Conservation (phyloP, 139 green algal species). For the Chlorella ohadii region DNA sequence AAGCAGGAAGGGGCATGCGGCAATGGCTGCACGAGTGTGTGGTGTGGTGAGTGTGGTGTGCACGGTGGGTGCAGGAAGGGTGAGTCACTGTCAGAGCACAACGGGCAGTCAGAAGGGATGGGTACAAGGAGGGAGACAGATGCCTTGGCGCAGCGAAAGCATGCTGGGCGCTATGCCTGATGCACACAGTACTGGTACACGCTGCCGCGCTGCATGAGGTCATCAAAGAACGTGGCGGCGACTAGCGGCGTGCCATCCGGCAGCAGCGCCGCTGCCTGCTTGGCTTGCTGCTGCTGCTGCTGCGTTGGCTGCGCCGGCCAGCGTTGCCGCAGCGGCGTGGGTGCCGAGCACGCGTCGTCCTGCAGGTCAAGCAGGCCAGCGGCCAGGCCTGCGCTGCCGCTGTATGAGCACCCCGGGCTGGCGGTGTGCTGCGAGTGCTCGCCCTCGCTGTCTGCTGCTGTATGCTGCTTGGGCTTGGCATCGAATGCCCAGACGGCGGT, state of each 20-base stretch:
- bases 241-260: neutral
- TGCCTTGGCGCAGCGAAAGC: too few relatives aligned
- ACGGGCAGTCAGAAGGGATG: neutral
- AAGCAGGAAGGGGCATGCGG: too few relatives aligned
- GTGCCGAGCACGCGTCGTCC: slow-evolving; percentile 8
- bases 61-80: neutral
- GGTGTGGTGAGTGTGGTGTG: too few relatives aligned
- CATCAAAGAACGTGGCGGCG: neutral
- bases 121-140: neutral
- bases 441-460: neutral
- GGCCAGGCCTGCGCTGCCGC: neutral
- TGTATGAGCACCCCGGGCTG: slow-evolving; percentile 22
- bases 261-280: too few relatives aligned
- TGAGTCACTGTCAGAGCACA: neutral
- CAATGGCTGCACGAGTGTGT: too few relatives aligned
- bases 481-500: too few relatives aligned
- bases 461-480: neutral
- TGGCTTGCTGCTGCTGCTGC: neutral
- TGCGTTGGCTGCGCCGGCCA: neutral
- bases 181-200: slow-evolving; percentile 26
- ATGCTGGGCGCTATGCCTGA: too few relatives aligned
- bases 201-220: neutral
- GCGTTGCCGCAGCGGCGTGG: neutral
- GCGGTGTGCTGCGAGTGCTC: neutral
- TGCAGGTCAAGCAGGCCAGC: slow-evolving; percentile 6